phyloP scores from a whole-genome alignment of 176 grass and related monocot species.

The Coix lacrymajobi region DNA sequence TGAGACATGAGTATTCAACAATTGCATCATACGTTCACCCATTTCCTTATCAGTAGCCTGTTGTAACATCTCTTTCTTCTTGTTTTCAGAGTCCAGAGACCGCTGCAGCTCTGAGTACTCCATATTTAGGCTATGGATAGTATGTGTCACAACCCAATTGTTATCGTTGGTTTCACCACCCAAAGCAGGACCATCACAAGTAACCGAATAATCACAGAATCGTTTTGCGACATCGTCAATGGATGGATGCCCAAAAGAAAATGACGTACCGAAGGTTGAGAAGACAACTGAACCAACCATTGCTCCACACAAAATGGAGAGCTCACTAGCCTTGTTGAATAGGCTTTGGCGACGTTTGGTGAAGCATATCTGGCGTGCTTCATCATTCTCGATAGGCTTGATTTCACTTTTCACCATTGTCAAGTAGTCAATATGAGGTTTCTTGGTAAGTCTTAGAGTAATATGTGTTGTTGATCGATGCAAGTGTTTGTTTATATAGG shows the following conservation, averaged over 20 bases:
- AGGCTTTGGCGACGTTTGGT: not conserved
- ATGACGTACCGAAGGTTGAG: not conserved
- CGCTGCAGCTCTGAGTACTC: not conserved
- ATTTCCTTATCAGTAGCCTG: not conserved
- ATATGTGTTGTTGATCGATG: not conserved
- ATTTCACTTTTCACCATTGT: not conserved
- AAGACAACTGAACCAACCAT: not conserved
- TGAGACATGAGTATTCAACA: not conserved
- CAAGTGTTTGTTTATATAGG: not conserved
- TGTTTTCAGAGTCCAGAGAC: not conserved
- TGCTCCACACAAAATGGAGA: not conserved
- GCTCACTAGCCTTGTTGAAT: not conserved
- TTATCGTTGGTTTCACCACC: not conserved
- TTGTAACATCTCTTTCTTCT: not conserved
- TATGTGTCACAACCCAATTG: not conserved
- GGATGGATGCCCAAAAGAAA: not conserved
- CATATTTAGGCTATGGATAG: not conserved
- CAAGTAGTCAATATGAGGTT: not conserved
- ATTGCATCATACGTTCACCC: not conserved
- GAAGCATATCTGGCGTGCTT: not conserved
- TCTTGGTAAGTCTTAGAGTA: not conserved
- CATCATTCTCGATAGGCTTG: not conserved
- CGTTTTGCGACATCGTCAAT: not conserved
- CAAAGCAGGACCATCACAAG: not conserved
- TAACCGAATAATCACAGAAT: not conserved